These are phyloP conservation scores for Brassica cretica DNA, from an alignment of 345 rosid species.

Conservation along the genomic window DNA sequence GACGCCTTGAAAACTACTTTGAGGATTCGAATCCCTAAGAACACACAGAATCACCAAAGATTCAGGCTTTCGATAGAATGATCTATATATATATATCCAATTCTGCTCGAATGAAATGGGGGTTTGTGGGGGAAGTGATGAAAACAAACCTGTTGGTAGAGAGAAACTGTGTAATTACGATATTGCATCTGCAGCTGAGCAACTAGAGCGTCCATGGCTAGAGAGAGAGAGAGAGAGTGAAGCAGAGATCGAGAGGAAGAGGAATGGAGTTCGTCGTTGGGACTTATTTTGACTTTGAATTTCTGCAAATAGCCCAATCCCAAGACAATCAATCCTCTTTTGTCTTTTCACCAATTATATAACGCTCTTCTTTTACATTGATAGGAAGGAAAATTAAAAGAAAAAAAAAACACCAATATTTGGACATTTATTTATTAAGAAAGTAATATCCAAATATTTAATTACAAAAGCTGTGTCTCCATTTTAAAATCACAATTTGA, in stretches of 20 bases:
- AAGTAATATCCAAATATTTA: no score
- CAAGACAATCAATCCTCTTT: not conserved
- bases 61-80: not conserved
- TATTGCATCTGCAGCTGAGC: slow-evolving; percentile 33
- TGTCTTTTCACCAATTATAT: slow-evolving; percentile 4
- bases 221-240: not conserved
- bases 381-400: no score
- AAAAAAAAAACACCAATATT: no score
- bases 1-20: not conserved
- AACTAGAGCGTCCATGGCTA: slow-evolving; percentile 31
- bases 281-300: slow-evolving; percentile 16
- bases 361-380: not conserved
- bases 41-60: not conserved
- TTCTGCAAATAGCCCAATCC: slow-evolving; percentile 29
- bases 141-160: slow-evolving; percentile 37
- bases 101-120: not conserved
- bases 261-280: not conserved
- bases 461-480: no score
- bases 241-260: slow-evolving; percentile 16
- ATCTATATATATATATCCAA: no score
- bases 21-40: not conserved
- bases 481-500: no score
- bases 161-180: slow-evolving; percentile 35
- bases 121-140: not conserved
- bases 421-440: no score